Evolutionary conservation across 805 yeast species (phyloP).

Genomic region (Kuraishia borneana): DNA sequence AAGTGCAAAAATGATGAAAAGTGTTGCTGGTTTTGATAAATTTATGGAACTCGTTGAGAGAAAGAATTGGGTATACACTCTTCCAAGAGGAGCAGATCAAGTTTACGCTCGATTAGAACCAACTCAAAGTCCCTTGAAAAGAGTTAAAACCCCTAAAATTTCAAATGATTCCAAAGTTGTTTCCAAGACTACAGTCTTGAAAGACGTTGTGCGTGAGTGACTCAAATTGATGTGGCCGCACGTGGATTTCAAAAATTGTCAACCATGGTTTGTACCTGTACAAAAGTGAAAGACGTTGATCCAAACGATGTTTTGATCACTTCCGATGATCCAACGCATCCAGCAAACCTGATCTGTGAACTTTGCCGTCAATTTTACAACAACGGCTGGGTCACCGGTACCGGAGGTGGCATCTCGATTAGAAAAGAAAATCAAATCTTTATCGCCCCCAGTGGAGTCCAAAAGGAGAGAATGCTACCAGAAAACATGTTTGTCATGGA

Average conservation of each 20-base stretch:
- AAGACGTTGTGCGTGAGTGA: no score
- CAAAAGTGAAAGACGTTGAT: neutral
- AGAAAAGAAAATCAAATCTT: slow-evolving; percentile 46
- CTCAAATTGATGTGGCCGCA: no score
- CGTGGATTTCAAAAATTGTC: neutral
- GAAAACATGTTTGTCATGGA: slow-evolving; percentile 73
- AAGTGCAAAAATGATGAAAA: slow-evolving; percentile 49
- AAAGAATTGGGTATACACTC: slow-evolving; percentile 50
- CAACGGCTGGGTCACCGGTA: slow-evolving; percentile 89
- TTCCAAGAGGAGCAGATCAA: slow-evolving; percentile 1
- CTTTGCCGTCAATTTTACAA: slow-evolving; percentile 67
- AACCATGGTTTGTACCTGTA: neutral
- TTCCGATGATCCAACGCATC: slow-evolving; percentile 49
- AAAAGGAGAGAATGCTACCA: slow-evolving; percentile 80
- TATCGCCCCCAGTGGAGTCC: slow-evolving; percentile 94
- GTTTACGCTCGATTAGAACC: neutral
- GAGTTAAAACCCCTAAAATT: neutral
- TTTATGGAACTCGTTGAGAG: slow-evolving; percentile 48
- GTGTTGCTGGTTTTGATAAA: slow-evolving; percentile 38
- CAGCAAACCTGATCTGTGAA: slow-evolving; percentile 78
- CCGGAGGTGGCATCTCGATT: slow-evolving; percentile 92
- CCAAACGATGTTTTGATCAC: slow-evolving; percentile 14
- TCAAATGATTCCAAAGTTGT: no score
- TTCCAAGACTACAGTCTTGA: no score
- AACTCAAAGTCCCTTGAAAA: neutral